A percentile compares a stretch with the other conserved stretches of the same genome.
phyloP scores from a whole-genome alignment of 495 filamentous ascomycete species.

The Aspergillus conjunctus region DNA sequence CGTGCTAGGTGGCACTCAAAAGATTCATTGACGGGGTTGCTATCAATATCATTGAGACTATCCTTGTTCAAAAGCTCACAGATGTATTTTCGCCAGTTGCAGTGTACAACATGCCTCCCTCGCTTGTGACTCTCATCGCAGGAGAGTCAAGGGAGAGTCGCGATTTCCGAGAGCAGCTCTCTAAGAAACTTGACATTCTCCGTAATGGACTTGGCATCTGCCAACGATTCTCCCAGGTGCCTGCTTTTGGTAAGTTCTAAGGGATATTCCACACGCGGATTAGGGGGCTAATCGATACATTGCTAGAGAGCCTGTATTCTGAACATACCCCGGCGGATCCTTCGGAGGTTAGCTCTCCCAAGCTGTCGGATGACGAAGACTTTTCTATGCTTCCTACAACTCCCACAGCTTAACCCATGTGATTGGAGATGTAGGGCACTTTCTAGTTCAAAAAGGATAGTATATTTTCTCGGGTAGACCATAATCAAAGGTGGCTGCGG shows the following conservation, averaged over 20 bases:
- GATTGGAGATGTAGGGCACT: background rate
- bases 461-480: background rate
- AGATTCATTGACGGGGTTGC: conserved; percentile 62
- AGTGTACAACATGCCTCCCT: conserved; percentile 12
- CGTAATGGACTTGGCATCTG: conserved; percentile 9
- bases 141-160: conserved; percentile 13
- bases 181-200: conserved; percentile 14
- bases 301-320: background rate
- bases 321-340: background rate
- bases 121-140: conserved; percentile 16
- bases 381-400: background rate
- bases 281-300: background rate
- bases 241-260: background rate
- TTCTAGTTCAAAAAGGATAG: background rate
- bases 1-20: conserved; percentile 60
- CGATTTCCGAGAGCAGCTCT: conserved; percentile 15
- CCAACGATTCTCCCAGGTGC: background rate
- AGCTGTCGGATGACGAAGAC: background rate
- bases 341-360: background rate
- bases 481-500: background rate
- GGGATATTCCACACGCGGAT: background rate
- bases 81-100: conserved; percentile 8
- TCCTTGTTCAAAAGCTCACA: conserved; percentile 41
- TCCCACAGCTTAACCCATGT: background rate
- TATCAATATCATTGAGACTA: conserved; percentile 55